Evolutionary conservation across 2,329 filamentous ascomycete species (phyloP), one percentile per base, ranked within the genome.

Genomic region (Dryadomyces quercivorus): DNA sequence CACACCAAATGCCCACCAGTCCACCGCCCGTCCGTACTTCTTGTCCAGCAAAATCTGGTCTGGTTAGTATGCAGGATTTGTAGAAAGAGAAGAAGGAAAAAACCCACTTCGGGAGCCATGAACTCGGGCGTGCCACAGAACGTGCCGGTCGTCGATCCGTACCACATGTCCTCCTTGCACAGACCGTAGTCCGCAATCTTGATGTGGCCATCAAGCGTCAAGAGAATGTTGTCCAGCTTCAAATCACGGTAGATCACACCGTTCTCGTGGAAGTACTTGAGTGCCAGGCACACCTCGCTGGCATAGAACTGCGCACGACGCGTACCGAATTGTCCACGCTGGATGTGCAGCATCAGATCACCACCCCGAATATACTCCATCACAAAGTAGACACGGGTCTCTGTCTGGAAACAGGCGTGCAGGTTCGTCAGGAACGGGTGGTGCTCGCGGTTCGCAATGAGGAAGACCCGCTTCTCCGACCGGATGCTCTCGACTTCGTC

Each of bases 91-190:
- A 26, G 18, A 15, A 64, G 75, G 64, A 76, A 94, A 31, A 31
- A 16, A 64, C 75, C 64, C 76, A 94, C 89, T 77, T 98, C 93
- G 9, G 93, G 93, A 9, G 93, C 93, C 93, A 98, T 98, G 62
- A 98, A 98, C 67, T 98, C 93, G 16, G 93, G 93, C n/a, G 93
- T 98, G 69, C 93, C 93, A 67, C 93, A 98, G 75, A 98, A 98
- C 8, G 93, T 98, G 72, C 91, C 92, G 0, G 93, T 98, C 2
- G 88, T 96, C 55, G 88, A 92, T 46, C 90, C 90, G 66, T 94
- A 98, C 91, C 92, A 98, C 93, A 98, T 98, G 63, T 98, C 91
- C 67, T 98, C 93, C 72, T 98, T 98, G 75, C 94, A 98, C 50
- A 98, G 81, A 81, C 93, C 93, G 68, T 95, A 98, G 77, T 98